A percentile compares a stretch with the other conserved stretches of the same genome.
phyloP scores from a whole-genome alignment of 441 rosid species.

The Viola pubescens region DNA sequence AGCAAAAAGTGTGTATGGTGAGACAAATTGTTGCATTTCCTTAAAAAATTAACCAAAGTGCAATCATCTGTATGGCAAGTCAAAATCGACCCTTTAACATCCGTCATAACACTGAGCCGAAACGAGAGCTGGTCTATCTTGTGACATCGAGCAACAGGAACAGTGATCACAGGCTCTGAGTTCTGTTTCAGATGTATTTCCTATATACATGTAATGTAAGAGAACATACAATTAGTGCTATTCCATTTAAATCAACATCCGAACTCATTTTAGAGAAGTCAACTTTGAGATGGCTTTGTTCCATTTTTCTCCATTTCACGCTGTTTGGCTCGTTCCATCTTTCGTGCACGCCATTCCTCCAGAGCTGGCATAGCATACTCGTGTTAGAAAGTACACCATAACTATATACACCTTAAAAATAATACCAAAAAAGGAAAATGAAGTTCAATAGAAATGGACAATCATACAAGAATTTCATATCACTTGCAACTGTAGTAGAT shows the following conservation, averaged over 20 bases:
- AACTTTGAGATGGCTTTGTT: slow-evolving; percentile 31
- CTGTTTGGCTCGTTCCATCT: slow-evolving; percentile 78
- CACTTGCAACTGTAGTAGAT: background rate
- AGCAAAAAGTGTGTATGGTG: too few relatives aligned
- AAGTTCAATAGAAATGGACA: background rate
- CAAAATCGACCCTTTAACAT: too few relatives aligned
- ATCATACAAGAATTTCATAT: background rate
- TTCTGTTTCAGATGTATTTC: background rate
- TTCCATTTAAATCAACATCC: too few relatives aligned
- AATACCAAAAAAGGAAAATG: background rate
- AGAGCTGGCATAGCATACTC: slow-evolving; percentile 42
- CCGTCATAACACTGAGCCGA: too few relatives aligned
- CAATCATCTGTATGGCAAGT: too few relatives aligned
- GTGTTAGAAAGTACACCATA: slow-evolving; percentile 7
- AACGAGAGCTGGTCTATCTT: too few relatives aligned
- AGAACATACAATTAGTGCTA: too few relatives aligned
- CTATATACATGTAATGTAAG: slow-evolving; percentile 11
- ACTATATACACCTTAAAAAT: too few relatives aligned
- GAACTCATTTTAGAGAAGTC: background rate
- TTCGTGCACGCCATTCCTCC: slow-evolving; percentile 90
- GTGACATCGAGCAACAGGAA: too few relatives aligned
- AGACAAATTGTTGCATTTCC: too few relatives aligned
- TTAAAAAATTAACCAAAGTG: too few relatives aligned
- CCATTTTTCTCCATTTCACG: slow-evolving; percentile 56
- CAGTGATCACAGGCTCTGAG: background rate